Conservation (phyloP, 345 rosid species). For the Lepidium africanum region DNA sequence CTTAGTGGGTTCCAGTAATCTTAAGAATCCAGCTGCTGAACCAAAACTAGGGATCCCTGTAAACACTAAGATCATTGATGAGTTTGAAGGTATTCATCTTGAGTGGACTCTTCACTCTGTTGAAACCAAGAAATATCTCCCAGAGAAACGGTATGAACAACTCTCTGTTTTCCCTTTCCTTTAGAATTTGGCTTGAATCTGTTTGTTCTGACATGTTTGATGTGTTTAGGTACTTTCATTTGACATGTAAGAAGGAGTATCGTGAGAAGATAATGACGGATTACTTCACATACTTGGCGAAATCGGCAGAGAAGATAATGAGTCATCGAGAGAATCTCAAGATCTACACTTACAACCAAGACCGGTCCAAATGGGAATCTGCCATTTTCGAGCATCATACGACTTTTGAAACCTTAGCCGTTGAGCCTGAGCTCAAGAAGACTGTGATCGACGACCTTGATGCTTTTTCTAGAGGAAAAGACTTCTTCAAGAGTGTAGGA, state of each 20-base stretch:
- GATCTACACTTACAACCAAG: slow-evolving; percentile 27
- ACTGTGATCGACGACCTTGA: slow-evolving; percentile 26
- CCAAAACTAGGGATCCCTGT: slow-evolving; percentile 28
- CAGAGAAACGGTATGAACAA: slow-evolving; percentile 21
- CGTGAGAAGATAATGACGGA: slow-evolving; percentile 29
- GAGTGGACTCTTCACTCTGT: slow-evolving; percentile 31
- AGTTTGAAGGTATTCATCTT: slow-evolving; percentile 25
- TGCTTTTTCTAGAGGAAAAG: slow-evolving; percentile 25
- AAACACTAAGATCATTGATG: slow-evolving; percentile 25
- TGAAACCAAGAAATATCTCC: slow-evolving; percentile 29
- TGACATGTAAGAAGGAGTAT: slow-evolving; percentile 29
- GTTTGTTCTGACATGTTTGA: neutral
- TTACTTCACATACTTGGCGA: slow-evolving; percentile 24
- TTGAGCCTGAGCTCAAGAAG: slow-evolving; percentile 21
- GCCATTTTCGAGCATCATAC: slow-evolving; percentile 27
- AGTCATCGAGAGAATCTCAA: slow-evolving; percentile 21
- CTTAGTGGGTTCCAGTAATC: slow-evolving; percentile 23
- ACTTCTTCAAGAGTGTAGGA: slow-evolving; percentile 29
- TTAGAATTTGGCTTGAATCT: neutral
- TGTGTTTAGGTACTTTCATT: slow-evolving; percentile 24
- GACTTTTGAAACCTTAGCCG: slow-evolving; percentile 27
- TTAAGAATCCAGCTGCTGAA: slow-evolving; percentile 23
- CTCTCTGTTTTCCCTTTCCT: neutral
- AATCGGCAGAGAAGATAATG: slow-evolving; percentile 27
- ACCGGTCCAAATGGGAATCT: slow-evolving; percentile 18